These are phyloP conservation scores for Parafenestella ontariensis DNA, from an alignment of 2,329 filamentous ascomycete genomes.

Conservation along the genomic window DNA sequence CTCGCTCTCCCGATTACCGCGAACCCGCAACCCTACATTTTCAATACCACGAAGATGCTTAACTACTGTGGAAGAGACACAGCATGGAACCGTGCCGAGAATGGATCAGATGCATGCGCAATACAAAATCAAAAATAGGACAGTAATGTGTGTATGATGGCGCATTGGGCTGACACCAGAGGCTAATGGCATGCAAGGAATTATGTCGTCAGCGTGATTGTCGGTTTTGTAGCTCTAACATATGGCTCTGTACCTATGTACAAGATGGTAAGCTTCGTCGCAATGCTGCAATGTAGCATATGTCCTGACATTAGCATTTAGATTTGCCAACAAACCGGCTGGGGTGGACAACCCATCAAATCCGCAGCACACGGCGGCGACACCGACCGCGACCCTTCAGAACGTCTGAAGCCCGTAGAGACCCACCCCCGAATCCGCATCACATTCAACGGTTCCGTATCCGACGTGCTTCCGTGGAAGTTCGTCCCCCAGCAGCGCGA, in stretches of 20 bases:
- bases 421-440: slow-evolving; percentile 86
- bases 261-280: slow-evolving; percentile 70
- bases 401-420: slow-evolving; percentile 80
- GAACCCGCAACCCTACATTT: slow-evolving; percentile 25
- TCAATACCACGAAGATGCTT: slow-evolving; percentile 36
- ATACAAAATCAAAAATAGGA: slow-evolving; percentile 72
- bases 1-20: slow-evolving; percentile 24
- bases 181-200: slow-evolving; percentile 56
- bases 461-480: slow-evolving; percentile 95
- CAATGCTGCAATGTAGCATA: background rate
- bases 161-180: background rate
- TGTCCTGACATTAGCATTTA: slow-evolving; percentile 42
- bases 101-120: slow-evolving; percentile 71
- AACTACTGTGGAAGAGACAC: slow-evolving; percentile 38
- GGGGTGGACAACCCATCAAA: slow-evolving; percentile 91
- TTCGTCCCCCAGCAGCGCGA: slow-evolving; percentile 97
- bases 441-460: slow-evolving; percentile 95
- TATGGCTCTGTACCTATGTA: slow-evolving; percentile 88
- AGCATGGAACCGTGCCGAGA: slow-evolving; percentile 53
- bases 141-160: slow-evolving; percentile 62
- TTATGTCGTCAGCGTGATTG: slow-evolving; percentile 78
- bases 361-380: slow-evolving; percentile 70
- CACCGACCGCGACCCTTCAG: slow-evolving; percentile 69
- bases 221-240: slow-evolving; percentile 79
- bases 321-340: slow-evolving; percentile 87